These are phyloP conservation scores for Saccharomyces hybrid DNA, from an alignment of 1,139 yeast genomes.

Conservation along the genomic window DNA sequence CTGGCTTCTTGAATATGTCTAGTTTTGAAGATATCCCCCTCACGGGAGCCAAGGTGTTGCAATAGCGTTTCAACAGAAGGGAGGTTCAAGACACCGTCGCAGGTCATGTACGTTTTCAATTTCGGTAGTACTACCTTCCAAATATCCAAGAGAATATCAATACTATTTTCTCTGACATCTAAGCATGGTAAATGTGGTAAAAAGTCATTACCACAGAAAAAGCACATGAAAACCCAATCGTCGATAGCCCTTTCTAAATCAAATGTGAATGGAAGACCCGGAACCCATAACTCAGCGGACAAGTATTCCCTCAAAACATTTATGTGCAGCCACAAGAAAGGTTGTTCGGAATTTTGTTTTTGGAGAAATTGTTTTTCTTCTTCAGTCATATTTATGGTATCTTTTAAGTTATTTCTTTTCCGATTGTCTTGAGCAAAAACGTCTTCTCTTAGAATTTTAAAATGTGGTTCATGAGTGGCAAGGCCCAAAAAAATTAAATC, in stretches of 20 bases:
- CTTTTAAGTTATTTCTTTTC: constrained; percentile 42
- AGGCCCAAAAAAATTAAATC: constrained; percentile 94
- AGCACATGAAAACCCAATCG: constrained; percentile 99
- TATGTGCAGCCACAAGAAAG: constrained; percentile 91
- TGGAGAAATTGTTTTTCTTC: constrained; percentile 49
- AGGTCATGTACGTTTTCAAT: constrained; percentile 72
- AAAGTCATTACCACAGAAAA: constrained; percentile 97
- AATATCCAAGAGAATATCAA: constrained; percentile 68
- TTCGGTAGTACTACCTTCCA: constrained; percentile 73
- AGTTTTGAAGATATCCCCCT: constrained; percentile 68
- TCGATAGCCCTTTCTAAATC: constrained; percentile 94
- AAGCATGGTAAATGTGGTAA: constrained; percentile 92
- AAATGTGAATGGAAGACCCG: constrained; percentile 63
- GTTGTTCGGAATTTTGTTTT: constrained; percentile 63
- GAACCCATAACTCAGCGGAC: constrained; percentile 69
- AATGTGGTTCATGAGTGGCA: constrained; percentile 96
- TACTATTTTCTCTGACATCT: constrained; percentile 91
- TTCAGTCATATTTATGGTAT: constrained; percentile 50
- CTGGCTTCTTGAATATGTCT: constrained; percentile 63
- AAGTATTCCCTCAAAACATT: constrained; percentile 83
- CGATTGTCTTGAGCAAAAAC: constrained; percentile 68
- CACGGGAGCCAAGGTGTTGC: constrained; percentile 59
- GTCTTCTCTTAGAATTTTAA: constrained; percentile 88
- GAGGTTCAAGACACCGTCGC: constrained; percentile 78
- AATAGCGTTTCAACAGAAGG: constrained; percentile 69